These are phyloP conservation scores for Cladorrhinum sp. DNA, from an alignment of 2,329 filamentous ascomycete genomes.

Conservation along the genomic window DNA sequence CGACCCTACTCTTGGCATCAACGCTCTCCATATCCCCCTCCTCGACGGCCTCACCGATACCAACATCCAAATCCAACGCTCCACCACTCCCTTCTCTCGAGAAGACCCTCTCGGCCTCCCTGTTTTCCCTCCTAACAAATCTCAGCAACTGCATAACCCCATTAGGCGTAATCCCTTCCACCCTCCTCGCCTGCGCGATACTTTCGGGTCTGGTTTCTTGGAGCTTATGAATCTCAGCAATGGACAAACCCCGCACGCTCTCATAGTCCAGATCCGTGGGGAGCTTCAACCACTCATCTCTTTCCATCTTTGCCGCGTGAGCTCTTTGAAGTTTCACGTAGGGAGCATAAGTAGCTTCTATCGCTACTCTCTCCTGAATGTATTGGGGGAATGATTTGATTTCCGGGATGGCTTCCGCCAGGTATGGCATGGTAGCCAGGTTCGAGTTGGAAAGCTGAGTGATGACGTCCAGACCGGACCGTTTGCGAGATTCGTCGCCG, in stretches of 20 bases:
- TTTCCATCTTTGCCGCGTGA: conserved; percentile 63
- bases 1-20: conserved; percentile 39
- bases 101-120: background rate
- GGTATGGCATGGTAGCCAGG: background rate
- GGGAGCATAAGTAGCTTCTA: conserved; percentile 83
- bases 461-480: conserved; percentile 77
- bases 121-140: conserved; percentile 46
- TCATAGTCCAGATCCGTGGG: conserved; percentile 76
- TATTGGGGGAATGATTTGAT: conserved; percentile 45
- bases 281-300: conserved; percentile 72
- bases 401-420: conserved; percentile 2
- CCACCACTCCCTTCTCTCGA: background rate
- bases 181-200: conserved; percentile 79
- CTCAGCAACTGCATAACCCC: conserved; percentile 60
- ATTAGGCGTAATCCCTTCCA: conserved; percentile 73
- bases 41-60: background rate
- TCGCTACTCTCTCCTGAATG: conserved; percentile 67
- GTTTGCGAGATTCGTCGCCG: conserved; percentile 61
- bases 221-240: conserved; percentile 73
- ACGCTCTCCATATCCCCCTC: conserved; percentile 37
- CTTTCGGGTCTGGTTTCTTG: conserved; percentile 72
- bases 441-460: conserved; percentile 36
- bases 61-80: conserved; percentile 18
- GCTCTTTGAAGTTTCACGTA: conserved; percentile 73
- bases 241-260: conserved; percentile 67